These are phyloP conservation scores for Huntiella savannae DNA, from an alignment of 2,329 filamentous ascomycete genomes.

Conservation along the genomic window DNA sequence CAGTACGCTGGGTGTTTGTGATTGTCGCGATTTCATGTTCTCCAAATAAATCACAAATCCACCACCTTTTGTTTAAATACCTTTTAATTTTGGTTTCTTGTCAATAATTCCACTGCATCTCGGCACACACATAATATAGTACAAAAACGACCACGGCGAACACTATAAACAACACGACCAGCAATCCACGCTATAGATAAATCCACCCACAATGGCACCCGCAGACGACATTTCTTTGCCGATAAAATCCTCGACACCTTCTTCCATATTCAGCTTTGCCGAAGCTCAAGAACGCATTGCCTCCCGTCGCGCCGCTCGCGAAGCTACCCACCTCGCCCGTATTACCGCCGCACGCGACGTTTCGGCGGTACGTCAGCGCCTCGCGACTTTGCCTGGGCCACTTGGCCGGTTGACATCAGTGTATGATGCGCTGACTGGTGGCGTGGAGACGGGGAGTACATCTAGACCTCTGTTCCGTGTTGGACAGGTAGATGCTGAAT, in stretches of 20 bases:
- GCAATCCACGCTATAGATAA: constrained; percentile 1
- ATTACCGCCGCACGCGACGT: constrained; percentile 38
- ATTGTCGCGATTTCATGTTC: too few relatives aligned
- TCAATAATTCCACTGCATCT: too few relatives aligned
- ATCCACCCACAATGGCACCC: not conserved
- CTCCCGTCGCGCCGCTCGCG: constrained; percentile 59
- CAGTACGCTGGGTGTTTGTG: too few relatives aligned
- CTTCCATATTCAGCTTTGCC: constrained; percentile 42
- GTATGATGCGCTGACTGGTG: constrained; percentile 33
- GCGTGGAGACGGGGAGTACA: constrained; percentile 35
- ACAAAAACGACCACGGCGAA: too few relatives aligned
- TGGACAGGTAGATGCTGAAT: constrained; percentile 85
- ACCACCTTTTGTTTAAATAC: too few relatives aligned
- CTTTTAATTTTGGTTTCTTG: too few relatives aligned
- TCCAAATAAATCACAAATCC: too few relatives aligned
- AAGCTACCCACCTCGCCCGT: constrained; percentile 22
- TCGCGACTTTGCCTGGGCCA: constrained; percentile 25
- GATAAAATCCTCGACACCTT: not conserved
- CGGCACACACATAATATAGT: too few relatives aligned
- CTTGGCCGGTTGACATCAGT: constrained; percentile 30
- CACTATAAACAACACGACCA: too few relatives aligned
- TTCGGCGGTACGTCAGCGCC: constrained; percentile 18
- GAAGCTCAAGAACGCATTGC: constrained; percentile 76
- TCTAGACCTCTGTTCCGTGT: constrained; percentile 71
- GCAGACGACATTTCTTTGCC: not conserved